Percentiles rank a stretch among this genome's conserved stretches.
These are phyloP conservation scores for Talaromyces borbonicus DNA, from an alignment of 495 filamentous ascomycete genomes.

Conservation along the genomic window DNA sequence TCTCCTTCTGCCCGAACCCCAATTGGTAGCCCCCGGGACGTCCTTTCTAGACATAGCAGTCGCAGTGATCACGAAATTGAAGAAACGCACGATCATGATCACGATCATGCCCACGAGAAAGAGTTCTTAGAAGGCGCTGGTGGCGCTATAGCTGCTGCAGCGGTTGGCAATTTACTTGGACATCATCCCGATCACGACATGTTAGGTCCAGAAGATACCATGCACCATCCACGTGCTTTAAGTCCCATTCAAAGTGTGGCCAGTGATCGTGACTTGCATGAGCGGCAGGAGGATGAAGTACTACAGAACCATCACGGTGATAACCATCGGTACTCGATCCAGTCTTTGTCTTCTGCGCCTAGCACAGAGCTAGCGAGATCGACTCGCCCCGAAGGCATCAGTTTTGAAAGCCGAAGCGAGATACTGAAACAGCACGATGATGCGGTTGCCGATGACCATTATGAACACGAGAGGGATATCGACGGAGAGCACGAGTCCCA, in stretches of 20 bases:
- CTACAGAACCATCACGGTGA: constrained; percentile 21
- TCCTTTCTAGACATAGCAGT: constrained; percentile 50
- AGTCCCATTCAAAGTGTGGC: constrained; percentile 88
- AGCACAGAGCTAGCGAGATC: constrained; percentile 44
- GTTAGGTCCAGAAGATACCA: constrained; percentile 35
- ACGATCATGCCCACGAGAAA: constrained; percentile 42
- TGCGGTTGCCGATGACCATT: constrained; percentile 27
- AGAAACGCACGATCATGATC: constrained; percentile 29
- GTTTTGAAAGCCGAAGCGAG: constrained; percentile 37
- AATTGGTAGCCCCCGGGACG: constrained; percentile 35
- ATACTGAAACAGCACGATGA: constrained; percentile 30
- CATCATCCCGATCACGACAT: constrained; percentile 26
- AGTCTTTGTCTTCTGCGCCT: constrained; percentile 43
- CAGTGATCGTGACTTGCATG: constrained; percentile 39
- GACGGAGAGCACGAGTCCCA: constrained; percentile 20
- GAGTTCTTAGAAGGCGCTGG: constrained; percentile 22
- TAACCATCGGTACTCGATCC: constrained; percentile 38
- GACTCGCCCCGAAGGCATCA: constrained; percentile 42
- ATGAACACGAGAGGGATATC: constrained; percentile 18
- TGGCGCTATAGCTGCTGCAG: constrained; percentile 37
- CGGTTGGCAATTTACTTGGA: constrained; percentile 34
- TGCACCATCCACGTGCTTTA: constrained; percentile 50
- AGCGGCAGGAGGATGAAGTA: constrained; percentile 12
- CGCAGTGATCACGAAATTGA: constrained; percentile 41
- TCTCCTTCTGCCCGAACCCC: constrained; percentile 45